Evolutionary conservation across 2,329 filamentous ascomycete species (phyloP).

Genomic region (Venturia pyrina): DNA sequence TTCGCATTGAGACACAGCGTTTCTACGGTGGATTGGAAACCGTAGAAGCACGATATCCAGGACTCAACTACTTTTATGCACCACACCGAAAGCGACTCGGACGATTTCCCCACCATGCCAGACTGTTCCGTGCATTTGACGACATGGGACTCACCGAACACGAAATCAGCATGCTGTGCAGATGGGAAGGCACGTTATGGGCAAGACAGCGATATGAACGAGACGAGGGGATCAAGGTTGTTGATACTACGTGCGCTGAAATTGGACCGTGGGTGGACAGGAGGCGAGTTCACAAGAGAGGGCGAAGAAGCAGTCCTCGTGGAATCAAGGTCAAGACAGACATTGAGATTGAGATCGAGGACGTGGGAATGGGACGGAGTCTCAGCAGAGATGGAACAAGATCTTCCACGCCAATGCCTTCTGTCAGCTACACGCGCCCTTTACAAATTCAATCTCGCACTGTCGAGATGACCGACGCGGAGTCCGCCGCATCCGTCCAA

Average conservation of each 20-base stretch:
- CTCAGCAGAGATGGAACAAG: background rate
- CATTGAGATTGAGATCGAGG: constrained; percentile 30
- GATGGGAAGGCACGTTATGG: constrained; percentile 78
- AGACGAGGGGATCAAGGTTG: constrained; percentile 60
- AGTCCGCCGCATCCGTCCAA: background rate
- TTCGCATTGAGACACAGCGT: constrained; percentile 65
- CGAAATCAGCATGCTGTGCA: constrained; percentile 63
- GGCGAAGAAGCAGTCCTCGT: constrained; percentile 9
- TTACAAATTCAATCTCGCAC: constrained; percentile 5
- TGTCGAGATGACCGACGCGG: constrained; percentile 10
- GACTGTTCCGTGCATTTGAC: constrained; percentile 69
- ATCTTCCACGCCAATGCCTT: constrained; percentile 3
- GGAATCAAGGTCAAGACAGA: constrained; percentile 33
- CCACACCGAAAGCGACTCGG: constrained; percentile 69
- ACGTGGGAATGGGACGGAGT: constrained; percentile 3
- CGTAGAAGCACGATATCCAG: constrained; percentile 71
- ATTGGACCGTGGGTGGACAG: constrained; percentile 51
- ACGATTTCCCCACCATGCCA: constrained; percentile 66
- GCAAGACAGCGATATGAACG: constrained; percentile 70
- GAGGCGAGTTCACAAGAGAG: constrained; percentile 10
- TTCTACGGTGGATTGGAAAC: constrained; percentile 75
- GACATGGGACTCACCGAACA: constrained; percentile 54
- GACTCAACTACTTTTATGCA: constrained; percentile 64
- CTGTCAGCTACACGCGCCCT: background rate
- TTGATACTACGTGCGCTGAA: constrained; percentile 61